Conservation (phyloP, 345 rosid genomes). For the Nephelium lappaceum region DNA sequence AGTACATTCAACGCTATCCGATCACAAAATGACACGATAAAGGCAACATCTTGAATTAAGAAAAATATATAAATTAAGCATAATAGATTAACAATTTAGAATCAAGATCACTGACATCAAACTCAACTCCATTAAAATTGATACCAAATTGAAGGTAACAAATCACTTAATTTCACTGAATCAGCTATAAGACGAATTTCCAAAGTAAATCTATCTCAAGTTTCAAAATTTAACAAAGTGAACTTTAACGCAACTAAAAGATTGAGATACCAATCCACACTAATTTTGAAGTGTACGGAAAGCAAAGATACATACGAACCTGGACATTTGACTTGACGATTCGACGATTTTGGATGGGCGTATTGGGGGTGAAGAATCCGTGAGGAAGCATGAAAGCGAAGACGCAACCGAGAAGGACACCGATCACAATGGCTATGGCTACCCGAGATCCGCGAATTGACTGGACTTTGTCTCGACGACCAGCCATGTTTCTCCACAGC, state of each 20-base stretch:
- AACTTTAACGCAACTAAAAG: not conserved
- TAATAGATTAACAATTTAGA: not conserved
- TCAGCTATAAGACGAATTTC: not conserved
- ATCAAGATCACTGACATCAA: not conserved
- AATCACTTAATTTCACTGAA: not conserved
- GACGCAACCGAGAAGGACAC: constrained; percentile 69
- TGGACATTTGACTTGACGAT: constrained; percentile 44
- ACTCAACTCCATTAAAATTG: not conserved
- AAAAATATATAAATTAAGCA: not conserved
- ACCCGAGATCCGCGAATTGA: constrained; percentile 74
- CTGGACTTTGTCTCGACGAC: constrained; percentile 72
- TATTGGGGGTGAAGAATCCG: constrained; percentile 56
- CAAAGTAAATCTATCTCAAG: constrained; percentile 15
- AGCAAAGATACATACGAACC: constrained; percentile 31
- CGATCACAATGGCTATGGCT: constrained; percentile 66
- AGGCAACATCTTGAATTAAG: not conserved
- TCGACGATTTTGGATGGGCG: constrained; percentile 33
- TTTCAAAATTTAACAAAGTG: not conserved
- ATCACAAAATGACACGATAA: not conserved
- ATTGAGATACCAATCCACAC: not conserved
- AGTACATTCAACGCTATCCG: not conserved
- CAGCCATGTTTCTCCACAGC: constrained; percentile 48
- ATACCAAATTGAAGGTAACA: not conserved
- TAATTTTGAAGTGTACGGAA: not conserved
- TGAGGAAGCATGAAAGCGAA: constrained; percentile 67